phyloP scores from a whole-genome alignment of 345 rosid genomes.

The Melastoma malabathricum region DNA sequence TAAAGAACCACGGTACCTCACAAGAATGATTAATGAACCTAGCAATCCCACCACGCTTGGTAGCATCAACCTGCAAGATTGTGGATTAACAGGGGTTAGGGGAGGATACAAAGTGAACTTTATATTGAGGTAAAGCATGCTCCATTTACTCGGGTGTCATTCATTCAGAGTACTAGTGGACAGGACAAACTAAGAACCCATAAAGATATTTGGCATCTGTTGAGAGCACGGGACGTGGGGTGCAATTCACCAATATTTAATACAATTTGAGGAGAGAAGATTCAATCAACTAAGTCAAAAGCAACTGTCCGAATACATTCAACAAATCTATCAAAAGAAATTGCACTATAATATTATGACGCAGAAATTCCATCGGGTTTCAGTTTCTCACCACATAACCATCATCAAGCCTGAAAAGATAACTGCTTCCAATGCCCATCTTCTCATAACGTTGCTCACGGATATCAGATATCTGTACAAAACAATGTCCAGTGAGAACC shows the following conservation, averaged over 20 bases:
- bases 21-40: conserved; percentile 99
- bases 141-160: no score
- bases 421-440: conserved; percentile 99
- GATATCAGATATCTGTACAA: conserved; percentile 83
- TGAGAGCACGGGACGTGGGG: no score
- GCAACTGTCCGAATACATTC: no score
- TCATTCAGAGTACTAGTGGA: no score
- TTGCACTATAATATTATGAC: background rate
- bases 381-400: conserved; percentile 77
- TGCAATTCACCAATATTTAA: no score
- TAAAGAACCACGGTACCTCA: conserved; percentile 38
- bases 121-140: no score
- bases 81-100: conserved; percentile 4
- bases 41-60: conserved; percentile 97
- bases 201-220: no score
- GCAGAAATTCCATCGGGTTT: background rate
- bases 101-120: no score
- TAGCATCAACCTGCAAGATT: conserved; percentile 75
- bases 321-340: no score
- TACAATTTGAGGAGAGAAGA: no score
- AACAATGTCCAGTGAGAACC: conserved; percentile 9
- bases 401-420: conserved; percentile 96
- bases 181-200: no score
- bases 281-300: no score
- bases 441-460: conserved; percentile 88